These are phyloP conservation scores for Sphagnum tenellum DNA, from an alignment of 225 moss, liverwort and hornwort species.

Conservation along the genomic window DNA sequence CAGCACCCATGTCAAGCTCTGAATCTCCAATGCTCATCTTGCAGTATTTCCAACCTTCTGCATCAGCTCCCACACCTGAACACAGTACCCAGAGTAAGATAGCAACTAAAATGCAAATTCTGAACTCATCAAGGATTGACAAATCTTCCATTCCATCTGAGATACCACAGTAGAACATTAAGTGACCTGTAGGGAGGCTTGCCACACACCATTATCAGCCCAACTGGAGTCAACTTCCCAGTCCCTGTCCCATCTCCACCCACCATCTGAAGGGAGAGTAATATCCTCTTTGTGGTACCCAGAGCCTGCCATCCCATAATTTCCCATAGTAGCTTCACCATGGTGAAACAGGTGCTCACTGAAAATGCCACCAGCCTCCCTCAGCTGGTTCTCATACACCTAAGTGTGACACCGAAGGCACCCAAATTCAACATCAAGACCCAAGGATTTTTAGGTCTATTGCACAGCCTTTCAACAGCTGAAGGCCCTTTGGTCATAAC, in stretches of 20 bases:
- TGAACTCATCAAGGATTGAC: too few species aligned
- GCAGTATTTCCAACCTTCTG: constrained; percentile 53
- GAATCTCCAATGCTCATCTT: constrained; percentile 24
- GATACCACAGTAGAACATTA: too few species aligned
- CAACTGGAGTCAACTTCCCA: constrained; percentile 45
- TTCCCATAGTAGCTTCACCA: constrained; percentile 26
- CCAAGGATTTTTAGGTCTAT: too few species aligned
- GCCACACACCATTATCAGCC: constrained; percentile 29
- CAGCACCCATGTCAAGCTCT: constrained; percentile 18
- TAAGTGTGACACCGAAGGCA: constrained; percentile 1
- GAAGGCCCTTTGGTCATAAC: too few species aligned
- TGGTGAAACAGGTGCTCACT: constrained; percentile 29
- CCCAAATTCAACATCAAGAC: neutral
- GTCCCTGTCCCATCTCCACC: constrained; percentile 62
- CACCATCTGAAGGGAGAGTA: constrained; percentile 45
- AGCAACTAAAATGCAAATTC: too few species aligned
- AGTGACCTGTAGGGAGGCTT: neutral
- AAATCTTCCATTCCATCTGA: too few species aligned
- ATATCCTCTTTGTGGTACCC: constrained; percentile 62
- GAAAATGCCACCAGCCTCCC: constrained; percentile 56
- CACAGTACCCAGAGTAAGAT: neutral
- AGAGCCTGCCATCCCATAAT: constrained; percentile 38
- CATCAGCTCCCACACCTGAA: constrained; percentile 44
- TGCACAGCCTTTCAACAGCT: too few species aligned
- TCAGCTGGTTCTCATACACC: constrained; percentile 55